phyloP scores from a whole-genome alignment of 2,329 filamentous ascomycete genomes.

The Cladophialophora psammophila region DNA sequence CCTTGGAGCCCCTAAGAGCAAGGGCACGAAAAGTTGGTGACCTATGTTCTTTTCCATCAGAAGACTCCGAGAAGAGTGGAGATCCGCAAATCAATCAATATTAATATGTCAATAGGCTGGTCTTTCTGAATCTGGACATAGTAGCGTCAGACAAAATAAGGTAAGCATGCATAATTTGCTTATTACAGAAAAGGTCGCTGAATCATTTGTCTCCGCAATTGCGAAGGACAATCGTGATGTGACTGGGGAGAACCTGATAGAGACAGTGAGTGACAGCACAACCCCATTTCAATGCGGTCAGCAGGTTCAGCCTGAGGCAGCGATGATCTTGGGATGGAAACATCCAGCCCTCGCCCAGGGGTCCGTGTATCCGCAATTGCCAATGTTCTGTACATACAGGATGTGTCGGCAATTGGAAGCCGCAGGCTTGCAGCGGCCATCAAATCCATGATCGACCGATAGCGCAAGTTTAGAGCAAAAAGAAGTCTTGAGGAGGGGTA shows the following conservation, averaged over 20 bases:
- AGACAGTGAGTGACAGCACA: background rate
- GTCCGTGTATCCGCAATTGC: background rate
- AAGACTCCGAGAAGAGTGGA: background rate
- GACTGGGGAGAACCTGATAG: background rate
- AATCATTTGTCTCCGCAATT: constrained; percentile 6
- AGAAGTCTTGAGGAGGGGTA: constrained; percentile 13
- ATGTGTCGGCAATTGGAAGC: constrained; percentile 8
- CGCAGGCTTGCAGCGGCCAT: constrained; percentile 3
- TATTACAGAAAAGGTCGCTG: background rate
- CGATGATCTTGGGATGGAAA: background rate
- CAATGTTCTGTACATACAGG: background rate
- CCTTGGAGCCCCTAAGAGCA: background rate
- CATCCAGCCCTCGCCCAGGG: constrained; percentile 1
- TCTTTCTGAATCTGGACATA: constrained; percentile 11
- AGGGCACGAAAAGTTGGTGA: background rate
- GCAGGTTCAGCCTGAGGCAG: constrained; percentile 1
- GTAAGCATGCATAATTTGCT: constrained; percentile 29
- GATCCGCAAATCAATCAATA: background rate
- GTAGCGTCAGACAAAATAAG: constrained; percentile 10
- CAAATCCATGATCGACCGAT: constrained; percentile 32
- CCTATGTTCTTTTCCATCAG: background rate
- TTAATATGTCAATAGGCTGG: constrained; percentile 2
- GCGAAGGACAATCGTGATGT: background rate
- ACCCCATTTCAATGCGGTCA: background rate
- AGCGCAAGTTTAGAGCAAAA: constrained; percentile 26